Base-by-base conservation (phyloP, 176 grass and related monocot genomes). In the Hsuehochloa calcarea region DNA sequence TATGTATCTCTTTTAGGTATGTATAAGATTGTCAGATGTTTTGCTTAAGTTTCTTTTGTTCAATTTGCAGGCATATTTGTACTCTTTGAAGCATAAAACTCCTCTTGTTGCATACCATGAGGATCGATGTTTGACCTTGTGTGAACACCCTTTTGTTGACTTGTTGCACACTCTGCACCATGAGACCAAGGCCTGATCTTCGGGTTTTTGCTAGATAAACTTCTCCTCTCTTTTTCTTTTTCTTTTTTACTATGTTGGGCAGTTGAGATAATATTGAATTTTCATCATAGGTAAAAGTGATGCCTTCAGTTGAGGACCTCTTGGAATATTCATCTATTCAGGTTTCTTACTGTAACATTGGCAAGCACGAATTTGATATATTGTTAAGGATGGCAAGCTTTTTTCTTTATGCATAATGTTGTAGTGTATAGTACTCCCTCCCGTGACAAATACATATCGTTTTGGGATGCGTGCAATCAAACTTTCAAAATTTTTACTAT, bases 11-110 rank as follows among this genome's bases (percentile, higher is more conserved):
- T 69, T 82, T 68, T 78, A 50, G 2, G 5, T 17, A 37, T 22
- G 45, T 25, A 35, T 75, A 81, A 70, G n/a, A 63, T 45, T 27
- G 7, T 83, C 62, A 46, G 5, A 22, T 80, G 40, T 35, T 70
- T 62, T 68, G 17, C 29, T 9, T 55, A 52, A 66, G 10, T 77
- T 81, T 25, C 55, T 47, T 76, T 78, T 54, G 12, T 70, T 71
- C 84, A 9, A 78, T 87, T 82, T 88, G 52, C 83, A 99, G 91
- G 91, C 86, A 94, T 92, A 87, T 72, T 81, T 84, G 35, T 96
- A 94, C 78, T 96, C 96, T 73, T 74, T 96, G 79, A 91, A 92
- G 35, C 80, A 93, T 87, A 88, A 89, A 80, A 87, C 94, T 89
- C 91, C 93, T 89, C 69, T 99, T 56, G 82, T 99, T 77, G 91